Base-by-base conservation (phyloP, 2,329 filamentous ascomycete species). In the Fusarium tjaetaba region DNA sequence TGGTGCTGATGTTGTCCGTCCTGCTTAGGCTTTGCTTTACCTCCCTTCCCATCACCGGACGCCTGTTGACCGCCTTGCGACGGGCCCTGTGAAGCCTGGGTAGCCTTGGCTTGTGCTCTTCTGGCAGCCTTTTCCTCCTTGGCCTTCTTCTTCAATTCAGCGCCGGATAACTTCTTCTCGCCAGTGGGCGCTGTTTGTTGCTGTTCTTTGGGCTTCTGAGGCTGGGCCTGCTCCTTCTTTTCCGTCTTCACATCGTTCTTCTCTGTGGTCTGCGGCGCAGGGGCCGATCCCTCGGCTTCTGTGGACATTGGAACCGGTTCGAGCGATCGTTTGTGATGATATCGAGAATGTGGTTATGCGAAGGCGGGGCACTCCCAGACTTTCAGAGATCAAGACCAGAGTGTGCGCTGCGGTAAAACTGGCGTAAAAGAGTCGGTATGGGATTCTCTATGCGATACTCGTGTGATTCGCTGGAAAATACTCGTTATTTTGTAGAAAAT, bases 111-210 rank as follows among this genome's bases (percentile, higher is more conserved):
- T 79, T 91, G 91, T 55, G 93, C 94, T 84, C 96, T 89, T 70
- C 94, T 88, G 52, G 95, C 95, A 59, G 93, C 93, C 85, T 98
- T 98, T 81, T 98, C 96, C 38, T 94, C 95, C 82, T 97, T 96
- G 70, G 93, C 92, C 81, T 90, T 91, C 78, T 95, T 96, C 84
- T 98, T 98, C 79, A 97, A 81, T 82, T 97, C 93, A 26, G 94
- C 94, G 41, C 88, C 88, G 4, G 93, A 90, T 38, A 93, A 85
- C 81, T 94, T 93, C 77, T 85, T 85, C 65, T 85, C 84, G 62
- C 78, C 80, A 26, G 66, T 52, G n/a, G 68, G 53, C 45, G 71
- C 73, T 16, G 77, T 66, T 61, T 55, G 62, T 63, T 76, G 66
- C 56, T 68, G 76, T 64, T 76, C 45, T 76, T n/a, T 80, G 53